These are phyloP conservation scores for Tuber melanosporum DNA, from an alignment of 495 filamentous ascomycete species.

Conservation along the genomic window DNA sequence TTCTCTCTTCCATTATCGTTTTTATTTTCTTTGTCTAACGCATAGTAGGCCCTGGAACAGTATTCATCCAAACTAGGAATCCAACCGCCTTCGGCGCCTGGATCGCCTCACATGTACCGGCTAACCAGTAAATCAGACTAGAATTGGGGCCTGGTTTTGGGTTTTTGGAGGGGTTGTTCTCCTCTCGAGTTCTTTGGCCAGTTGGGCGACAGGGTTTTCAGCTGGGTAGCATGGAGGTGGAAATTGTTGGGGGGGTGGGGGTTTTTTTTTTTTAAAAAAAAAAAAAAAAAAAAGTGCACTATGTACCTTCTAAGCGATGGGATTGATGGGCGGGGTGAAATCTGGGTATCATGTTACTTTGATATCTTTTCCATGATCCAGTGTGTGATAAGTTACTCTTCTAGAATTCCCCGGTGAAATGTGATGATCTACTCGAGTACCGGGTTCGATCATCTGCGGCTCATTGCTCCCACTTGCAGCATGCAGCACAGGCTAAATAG, in stretches of 20 bases:
- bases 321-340: background rate
- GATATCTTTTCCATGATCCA: background rate
- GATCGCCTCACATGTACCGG: slow-evolving; percentile 44
- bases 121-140: slow-evolving; percentile 30
- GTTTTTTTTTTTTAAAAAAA: background rate
- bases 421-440: background rate
- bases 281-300: background rate
- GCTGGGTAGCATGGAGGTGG: background rate
- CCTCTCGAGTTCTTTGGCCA: background rate
- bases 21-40: background rate
- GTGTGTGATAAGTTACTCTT: background rate
- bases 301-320: background rate
- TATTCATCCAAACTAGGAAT: slow-evolving; percentile 92
- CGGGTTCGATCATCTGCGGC: background rate
- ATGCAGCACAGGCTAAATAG: background rate
- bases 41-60: slow-evolving; percentile 64
- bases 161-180: background rate
- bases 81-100: slow-evolving; percentile 55
- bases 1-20: slow-evolving; percentile 11
- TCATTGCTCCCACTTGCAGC: background rate
- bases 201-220: background rate
- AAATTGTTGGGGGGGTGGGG: background rate
- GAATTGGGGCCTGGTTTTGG: background rate
- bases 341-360: background rate
- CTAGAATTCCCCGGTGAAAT: background rate